Evolutionary conservation across 2,329 filamentous ascomycete genomes (phyloP), one percentile per base, ranked within the genome.

Genomic region (Colletotrichum sp.): DNA sequence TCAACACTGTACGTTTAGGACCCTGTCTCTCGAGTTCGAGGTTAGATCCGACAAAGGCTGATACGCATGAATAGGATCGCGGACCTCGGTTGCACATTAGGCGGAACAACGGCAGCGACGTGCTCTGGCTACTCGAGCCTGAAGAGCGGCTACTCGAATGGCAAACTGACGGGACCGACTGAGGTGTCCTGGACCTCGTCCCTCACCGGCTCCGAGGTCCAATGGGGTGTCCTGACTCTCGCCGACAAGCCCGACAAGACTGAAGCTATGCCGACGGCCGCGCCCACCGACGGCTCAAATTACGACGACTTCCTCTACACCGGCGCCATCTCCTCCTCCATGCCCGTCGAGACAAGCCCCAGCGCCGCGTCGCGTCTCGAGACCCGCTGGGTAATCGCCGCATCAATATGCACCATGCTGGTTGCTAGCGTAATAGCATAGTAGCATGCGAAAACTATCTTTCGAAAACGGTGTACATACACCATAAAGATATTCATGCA

Each of bases 71-170:
- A 69, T 77, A 89, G 87, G 65, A 88, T 85, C 32, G 87, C 86
- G 52, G 82, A 87, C 64, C 82, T 89, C 18, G 85, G 82, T 69
- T 89, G 88, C 79, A 81, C 82, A 18, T 81, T 89, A 28, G 79
- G 83, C 24, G 86, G 84, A 28, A 87, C 82, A 7, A 88, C 87
- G 6, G 84, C 82, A 12, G 88, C 88, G 21, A 87, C 86, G 7
- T 89, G 88, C 77, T 89, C 87, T 1, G 88, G 88, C 24, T 89
- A 87, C 77, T 88, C 88, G 4, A 88, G 87, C 66, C 86, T 85
- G 69, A 84, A 83, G 55, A 79, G 84, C 7, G 83, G 83, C 64
- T 87, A 85, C 78, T 80, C 81, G 6, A 83, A 86, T 62, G 86
- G 85, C 67, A 80, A 82, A 10, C 71, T 85, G 67, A 85, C 84